These are phyloP conservation scores for Spergularia marina DNA, from an alignment of 148 eudicot species.

Conservation along the genomic window DNA sequence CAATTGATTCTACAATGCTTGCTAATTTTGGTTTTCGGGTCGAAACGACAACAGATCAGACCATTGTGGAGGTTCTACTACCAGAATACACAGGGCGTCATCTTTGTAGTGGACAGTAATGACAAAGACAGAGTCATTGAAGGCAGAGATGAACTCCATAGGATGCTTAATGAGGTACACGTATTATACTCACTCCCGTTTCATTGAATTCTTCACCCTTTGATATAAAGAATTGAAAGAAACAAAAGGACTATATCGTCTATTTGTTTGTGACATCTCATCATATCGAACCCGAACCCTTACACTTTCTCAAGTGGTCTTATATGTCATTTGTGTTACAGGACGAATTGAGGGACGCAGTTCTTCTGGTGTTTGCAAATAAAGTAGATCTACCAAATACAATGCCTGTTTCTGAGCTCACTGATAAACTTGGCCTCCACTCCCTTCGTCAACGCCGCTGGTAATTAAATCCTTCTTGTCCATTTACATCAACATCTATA, in stretches of 20 bases:
- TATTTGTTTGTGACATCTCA: too few species aligned
- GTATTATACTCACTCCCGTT: too few species aligned
- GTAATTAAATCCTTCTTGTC: conserved; percentile 15
- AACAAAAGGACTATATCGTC: too few species aligned
- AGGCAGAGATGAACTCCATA: conserved; percentile 32
- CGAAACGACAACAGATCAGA: conserved; percentile 42
- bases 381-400: conserved; percentile 74
- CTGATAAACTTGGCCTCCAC: conserved; percentile 61
- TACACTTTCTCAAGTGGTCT: too few species aligned
- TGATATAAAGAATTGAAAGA: too few species aligned
- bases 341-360: conserved; percentile 33
- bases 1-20: too few species aligned
- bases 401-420: conserved; percentile 58
- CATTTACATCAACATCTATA: neutral
- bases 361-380: conserved; percentile 56
- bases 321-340: neutral
- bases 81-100: conserved; percentile 27
- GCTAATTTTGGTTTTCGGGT: neutral
- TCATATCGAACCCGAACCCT: too few species aligned
- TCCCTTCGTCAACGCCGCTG: conserved; percentile 50
- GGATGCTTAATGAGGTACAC: conserved; percentile 27
- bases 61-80: conserved; percentile 56
- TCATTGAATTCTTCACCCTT: too few species aligned
- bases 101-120: conserved; percentile 27
- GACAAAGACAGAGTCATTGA: conserved; percentile 23